Evolutionary conservation across 208 protist species (phyloP), one percentile per base, ranked within the genome.

Genomic region (Blechomonas ayalai): DNA sequence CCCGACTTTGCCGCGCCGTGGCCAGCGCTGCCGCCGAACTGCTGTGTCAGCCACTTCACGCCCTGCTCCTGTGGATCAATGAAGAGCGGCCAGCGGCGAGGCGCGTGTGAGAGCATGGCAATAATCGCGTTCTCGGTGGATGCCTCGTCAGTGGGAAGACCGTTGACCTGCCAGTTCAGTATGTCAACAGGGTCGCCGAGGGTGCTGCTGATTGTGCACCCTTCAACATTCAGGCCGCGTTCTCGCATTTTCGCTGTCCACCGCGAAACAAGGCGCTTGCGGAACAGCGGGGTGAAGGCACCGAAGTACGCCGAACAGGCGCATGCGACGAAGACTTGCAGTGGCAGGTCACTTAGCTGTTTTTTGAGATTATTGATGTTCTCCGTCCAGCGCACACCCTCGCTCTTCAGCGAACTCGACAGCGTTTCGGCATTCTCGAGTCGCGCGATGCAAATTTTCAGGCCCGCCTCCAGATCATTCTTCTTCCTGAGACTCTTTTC

Each of bases 101-200:
- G 83, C 18, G 84, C 80, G 34, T 44, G 50, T 9, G 82, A 84
- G 27, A 90, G 47, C 50, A 76, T 60, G 9, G 92, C 91, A 15
- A 97, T 77, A 60, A 97, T 97, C 25, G 90, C 96, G 56, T 97
- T 98, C 59, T 98, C 95, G 2, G 96, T 95, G 19, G 94, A 98
- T 34, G 95, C 90, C 33, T 89, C 76, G 61, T 98, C 97, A n/a
- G 84, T 95, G 25, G 97, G 97, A 19, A 99, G 73, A 0, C 92
- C 91, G 57, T 92, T 83, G 25, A 98, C 92, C 45, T 95, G 86
- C 97, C 97, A 99, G 39, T 94, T 95, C 5, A 97, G 80, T n/a
- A 94, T 95, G 59, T 95, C 78, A 26, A 98, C 81, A 12, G 95
- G 94, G 59, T 98, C 92, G 32, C 87, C 90, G 1, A 98, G 75